Base-by-base conservation (phyloP, 2,329 filamentous ascomycete species). In the Apiospora saccharicola region DNA sequence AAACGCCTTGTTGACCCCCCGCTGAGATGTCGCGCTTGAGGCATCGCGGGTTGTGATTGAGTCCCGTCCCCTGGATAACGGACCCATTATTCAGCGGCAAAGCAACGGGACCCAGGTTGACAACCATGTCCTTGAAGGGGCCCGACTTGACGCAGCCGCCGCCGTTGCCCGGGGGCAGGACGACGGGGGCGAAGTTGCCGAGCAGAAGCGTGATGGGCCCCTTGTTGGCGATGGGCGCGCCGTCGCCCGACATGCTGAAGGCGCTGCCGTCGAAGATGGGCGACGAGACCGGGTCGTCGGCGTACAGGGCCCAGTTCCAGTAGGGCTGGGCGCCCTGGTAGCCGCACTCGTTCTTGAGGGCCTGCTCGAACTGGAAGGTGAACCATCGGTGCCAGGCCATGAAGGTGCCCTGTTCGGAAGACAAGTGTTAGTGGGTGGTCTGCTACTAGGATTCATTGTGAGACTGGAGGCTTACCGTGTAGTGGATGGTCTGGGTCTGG, bases 251-350 rank as follows among this genome's bases (percentile, higher is more conserved):
- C 83, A 86, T 78, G 68, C 80, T 82, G 68, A 82, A 84, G 14
- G 79, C 81, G 71, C 83, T 84, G 71, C 87, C 87, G 71, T 86
- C 85, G 73, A 89, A 87, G 67, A 87, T 77, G 22, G 85, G 84
- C 0, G 85, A 86, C 72, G 83, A 80, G 67, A 75, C 73, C 0
- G 81, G 79, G 82, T 12, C 78, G 26, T 46, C 67, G 72, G 75
- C 81, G 81, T 22, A 81, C 5, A 69, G 46, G 22, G 70, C 81
- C 85, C 85, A 87, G 75, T 86, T 85, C 76, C 81, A 82, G 76
- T 85, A 86, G 71, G 77, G 76, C 53, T 77, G 76, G 26, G 70
- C 64, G 3, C 76, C 75, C 0, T 57, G 69, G 64, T 77, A 77
- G 24, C 76, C 76, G 47, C 77, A 78, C 53, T 78, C 76, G 24